A percentile compares a stretch with the other conserved stretches of the same genome.
Evolutionary conservation across 495 filamentous ascomycete genomes (phyloP).

Genomic region (Penicillium waksmanii): DNA sequence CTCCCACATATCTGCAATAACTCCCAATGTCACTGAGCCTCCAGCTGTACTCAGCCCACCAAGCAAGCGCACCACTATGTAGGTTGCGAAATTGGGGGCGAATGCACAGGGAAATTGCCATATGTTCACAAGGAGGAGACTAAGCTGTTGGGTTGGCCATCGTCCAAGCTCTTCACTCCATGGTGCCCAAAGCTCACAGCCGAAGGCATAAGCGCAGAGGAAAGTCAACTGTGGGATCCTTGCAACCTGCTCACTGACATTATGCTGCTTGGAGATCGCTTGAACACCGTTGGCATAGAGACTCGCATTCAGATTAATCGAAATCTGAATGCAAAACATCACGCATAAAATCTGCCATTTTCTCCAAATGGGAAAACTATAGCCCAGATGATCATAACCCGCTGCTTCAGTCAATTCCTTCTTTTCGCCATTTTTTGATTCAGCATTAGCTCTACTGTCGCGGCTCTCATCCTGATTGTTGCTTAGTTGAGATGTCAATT

Average conservation of each 20-base stretch:
- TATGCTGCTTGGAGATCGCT: neutral
- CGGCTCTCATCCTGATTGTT: too few relatives aligned
- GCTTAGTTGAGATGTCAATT: too few relatives aligned
- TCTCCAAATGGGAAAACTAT: too few relatives aligned
- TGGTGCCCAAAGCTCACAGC: constrained; percentile 81
- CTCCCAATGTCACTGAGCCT: constrained; percentile 78
- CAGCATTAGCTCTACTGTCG: too few relatives aligned
- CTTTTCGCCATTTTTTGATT: too few relatives aligned
- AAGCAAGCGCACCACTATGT: constrained; percentile 68
- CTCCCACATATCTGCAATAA: constrained; percentile 82
- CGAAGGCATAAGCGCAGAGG: constrained; percentile 74
- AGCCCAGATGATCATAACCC: too few relatives aligned
- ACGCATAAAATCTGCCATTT: too few relatives aligned
- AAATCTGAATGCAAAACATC: too few relatives aligned
- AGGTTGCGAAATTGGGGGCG: constrained; percentile 68
- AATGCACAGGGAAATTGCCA: constrained; percentile 74
- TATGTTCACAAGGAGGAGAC: constrained; percentile 71
- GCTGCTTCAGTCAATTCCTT: too few relatives aligned
- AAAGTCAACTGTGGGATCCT: constrained; percentile 70
- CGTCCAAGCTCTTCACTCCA: constrained; percentile 80
- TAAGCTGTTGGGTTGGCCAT: constrained; percentile 70
- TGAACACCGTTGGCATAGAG: too few relatives aligned
- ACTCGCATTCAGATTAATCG: too few relatives aligned
- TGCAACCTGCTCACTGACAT: constrained; percentile 65
- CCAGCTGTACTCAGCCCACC: constrained; percentile 76